These are phyloP conservation scores for Nakaseomyces sp. DNA, from an alignment of 1,139 yeast genomes.

Conservation along the genomic window DNA sequence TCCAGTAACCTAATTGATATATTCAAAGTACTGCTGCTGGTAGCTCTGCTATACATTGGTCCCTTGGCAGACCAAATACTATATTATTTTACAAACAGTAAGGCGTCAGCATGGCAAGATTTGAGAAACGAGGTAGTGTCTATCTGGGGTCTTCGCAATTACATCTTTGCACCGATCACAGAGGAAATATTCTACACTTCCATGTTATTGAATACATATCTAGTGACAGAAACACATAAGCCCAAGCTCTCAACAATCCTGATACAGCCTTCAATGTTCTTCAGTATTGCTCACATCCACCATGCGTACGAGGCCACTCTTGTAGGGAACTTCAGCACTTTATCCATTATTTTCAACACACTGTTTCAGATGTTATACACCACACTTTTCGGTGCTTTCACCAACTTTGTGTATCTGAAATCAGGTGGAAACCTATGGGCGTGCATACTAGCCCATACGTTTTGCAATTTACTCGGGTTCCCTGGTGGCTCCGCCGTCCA, in stretches of 20 bases:
- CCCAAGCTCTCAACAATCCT: slow-evolving; percentile 30
- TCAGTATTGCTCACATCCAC: slow-evolving; percentile 88
- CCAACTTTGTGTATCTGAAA: slow-evolving; percentile 49
- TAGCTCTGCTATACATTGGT: slow-evolving; percentile 46
- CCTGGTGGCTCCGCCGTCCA: slow-evolving; percentile 37
- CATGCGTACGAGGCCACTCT: slow-evolving; percentile 57
- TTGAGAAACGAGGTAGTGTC: slow-evolving; percentile 30
- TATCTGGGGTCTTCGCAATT: slow-evolving; percentile 53
- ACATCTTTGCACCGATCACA: slow-evolving; percentile 72
- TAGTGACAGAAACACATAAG: slow-evolving; percentile 27
- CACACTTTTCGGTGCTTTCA: slow-evolving; percentile 67
- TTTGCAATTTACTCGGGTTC: slow-evolving; percentile 75
- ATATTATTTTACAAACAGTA: slow-evolving; percentile 28
- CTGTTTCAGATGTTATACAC: slow-evolving; percentile 65
- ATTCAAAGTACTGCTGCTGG: slow-evolving; percentile 29
- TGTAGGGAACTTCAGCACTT: slow-evolving; percentile 25
- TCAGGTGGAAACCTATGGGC: slow-evolving; percentile 52
- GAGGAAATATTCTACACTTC: slow-evolving; percentile 81
- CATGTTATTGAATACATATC: slow-evolving; percentile 38
- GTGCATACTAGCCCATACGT: slow-evolving; percentile 53
- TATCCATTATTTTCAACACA: slow-evolving; percentile 37
- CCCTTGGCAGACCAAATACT: slow-evolving; percentile 40
- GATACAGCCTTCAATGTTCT: slow-evolving; percentile 54
- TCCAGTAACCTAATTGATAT: slow-evolving; percentile 21
- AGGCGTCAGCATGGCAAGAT: slow-evolving; percentile 17